Conservation (phyloP, 1,284 basidiomycete genomes). For the Naganishia sp. region DNA sequence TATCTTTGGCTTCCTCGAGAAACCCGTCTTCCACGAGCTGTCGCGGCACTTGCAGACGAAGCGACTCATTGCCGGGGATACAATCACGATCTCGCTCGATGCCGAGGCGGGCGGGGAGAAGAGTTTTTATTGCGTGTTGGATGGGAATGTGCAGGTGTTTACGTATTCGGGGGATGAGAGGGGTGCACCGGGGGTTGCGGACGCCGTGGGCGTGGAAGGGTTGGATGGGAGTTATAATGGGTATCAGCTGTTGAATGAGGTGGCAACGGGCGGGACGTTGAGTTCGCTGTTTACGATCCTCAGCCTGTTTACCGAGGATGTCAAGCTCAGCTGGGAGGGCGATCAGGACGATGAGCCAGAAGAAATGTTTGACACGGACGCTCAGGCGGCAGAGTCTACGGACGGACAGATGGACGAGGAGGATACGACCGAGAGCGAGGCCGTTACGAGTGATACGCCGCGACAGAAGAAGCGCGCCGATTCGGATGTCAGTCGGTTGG, state of each 20-base stretch:
- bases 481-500: constrained; percentile 53
- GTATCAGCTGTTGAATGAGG: constrained; percentile 90
- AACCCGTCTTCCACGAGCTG: constrained; percentile 93
- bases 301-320: constrained; percentile 92
- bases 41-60: constrained; percentile 89
- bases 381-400: constrained; percentile 14
- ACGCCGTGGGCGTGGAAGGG: constrained; percentile 11
- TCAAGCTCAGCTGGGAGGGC: constrained; percentile 87
- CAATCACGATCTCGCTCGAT: constrained; percentile 73
- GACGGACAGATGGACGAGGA: constrained; percentile 10
- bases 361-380: constrained; percentile 34
- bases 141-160: constrained; percentile 65
- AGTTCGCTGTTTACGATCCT: constrained; percentile 96
- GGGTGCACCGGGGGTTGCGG: constrained; percentile 59
- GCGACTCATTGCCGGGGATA: constrained; percentile 82
- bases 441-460: neutral
- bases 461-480: constrained; percentile 44
- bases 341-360: constrained; percentile 12
- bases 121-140: constrained; percentile 93
- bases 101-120: constrained; percentile 64
- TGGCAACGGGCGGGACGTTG: constrained; percentile 89
- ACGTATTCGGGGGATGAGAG: constrained; percentile 31
- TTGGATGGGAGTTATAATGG: constrained; percentile 66
- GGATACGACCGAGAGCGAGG: neutral
- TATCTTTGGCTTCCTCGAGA: constrained; percentile 93